These are phyloP conservation scores for Malus fusca DNA, from an alignment of 306 rosid species.

Conservation along the genomic window DNA sequence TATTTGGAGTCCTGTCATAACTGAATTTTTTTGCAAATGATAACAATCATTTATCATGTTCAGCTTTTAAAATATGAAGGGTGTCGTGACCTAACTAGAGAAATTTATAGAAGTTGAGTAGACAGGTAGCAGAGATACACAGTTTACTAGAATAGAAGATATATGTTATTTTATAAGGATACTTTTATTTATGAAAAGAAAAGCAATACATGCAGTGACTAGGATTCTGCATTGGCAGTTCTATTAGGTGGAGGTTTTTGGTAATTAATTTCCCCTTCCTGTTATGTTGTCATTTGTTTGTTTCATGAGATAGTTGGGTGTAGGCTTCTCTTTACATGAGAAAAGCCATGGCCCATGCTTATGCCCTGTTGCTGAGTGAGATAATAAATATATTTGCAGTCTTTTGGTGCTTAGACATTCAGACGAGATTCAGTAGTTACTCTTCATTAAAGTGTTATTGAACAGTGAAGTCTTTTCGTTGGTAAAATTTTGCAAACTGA, in stretches of 20 bases:
- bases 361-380: neutral
- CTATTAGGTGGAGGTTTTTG: neutral
- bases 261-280: neutral
- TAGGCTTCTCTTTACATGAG: neutral
- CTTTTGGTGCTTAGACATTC: neutral
- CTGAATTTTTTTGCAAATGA: too few species aligned
- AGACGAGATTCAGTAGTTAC: neutral
- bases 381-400: neutral
- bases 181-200: neutral
- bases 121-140: neutral
- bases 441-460: neutral
- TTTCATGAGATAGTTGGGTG: neutral
- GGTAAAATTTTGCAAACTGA: neutral
- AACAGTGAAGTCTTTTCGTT: neutral
- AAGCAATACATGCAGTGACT: neutral
- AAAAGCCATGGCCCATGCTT: neutral
- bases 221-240: neutral
- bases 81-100: neutral
- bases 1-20: neutral
- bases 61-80: neutral
- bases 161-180: neutral
- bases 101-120: neutral
- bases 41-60: neutral
- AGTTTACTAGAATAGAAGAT: neutral
- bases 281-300: too few species aligned